Conservation (phyloP, 2,329 filamentous ascomycete species). For the Scedosporium aurantiacum region DNA sequence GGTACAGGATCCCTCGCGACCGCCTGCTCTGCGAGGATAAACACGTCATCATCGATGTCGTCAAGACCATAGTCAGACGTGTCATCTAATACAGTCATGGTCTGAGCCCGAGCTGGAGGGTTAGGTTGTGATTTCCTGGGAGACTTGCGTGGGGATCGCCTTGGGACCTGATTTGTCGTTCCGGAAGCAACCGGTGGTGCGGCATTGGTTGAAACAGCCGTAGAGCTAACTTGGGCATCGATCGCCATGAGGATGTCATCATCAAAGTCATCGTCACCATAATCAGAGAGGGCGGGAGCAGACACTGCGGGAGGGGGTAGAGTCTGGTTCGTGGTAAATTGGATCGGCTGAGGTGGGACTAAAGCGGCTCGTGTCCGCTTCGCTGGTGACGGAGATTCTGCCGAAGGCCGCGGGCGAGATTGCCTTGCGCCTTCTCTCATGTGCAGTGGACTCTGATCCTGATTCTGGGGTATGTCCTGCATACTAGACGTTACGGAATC, state of each 20-base stretch:
- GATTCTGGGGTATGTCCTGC: conserved; percentile 24
- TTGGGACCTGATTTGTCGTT: conserved; percentile 8
- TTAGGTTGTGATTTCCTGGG: conserved; percentile 6
- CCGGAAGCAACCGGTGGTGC: not conserved
- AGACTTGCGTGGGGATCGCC: not conserved
- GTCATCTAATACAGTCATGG: not conserved
- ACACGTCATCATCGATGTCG: conserved; percentile 56
- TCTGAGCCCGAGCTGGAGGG: conserved; percentile 9
- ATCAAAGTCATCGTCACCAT: conserved; percentile 48
- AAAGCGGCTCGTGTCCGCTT: conserved; percentile 18
- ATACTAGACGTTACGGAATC: conserved; percentile 51
- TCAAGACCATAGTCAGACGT: conserved; percentile 48
- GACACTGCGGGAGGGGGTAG: conserved; percentile 10
- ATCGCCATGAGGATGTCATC: conserved; percentile 48
- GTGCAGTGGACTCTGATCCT: conserved; percentile 7
- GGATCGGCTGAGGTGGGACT: not conserved
- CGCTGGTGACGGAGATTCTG: conserved; percentile 32
- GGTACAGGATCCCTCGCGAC: conserved; percentile 2
- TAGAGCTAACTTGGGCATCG: not conserved
- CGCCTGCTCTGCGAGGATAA: conserved; percentile 33
- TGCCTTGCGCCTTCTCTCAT: not conserved
- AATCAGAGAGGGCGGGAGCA: conserved; percentile 30
- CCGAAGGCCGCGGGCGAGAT: not conserved
- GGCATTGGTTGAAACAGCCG: conserved; percentile 5
- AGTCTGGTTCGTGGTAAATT: not conserved